phyloP scores from a whole-genome alignment of 148 eudicot species.

The Spergularia bocconei region DNA sequence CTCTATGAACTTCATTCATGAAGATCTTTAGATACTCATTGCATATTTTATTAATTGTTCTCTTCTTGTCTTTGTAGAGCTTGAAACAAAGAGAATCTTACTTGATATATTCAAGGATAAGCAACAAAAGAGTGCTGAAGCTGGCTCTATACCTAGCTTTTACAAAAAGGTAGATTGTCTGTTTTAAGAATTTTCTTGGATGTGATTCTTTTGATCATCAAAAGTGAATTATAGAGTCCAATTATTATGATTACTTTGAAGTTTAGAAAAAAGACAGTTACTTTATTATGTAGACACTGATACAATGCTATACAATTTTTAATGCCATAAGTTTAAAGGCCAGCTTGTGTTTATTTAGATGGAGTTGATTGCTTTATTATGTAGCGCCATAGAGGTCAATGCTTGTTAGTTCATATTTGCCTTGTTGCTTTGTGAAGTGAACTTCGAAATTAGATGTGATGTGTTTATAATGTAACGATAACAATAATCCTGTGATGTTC shows the following conservation, averaged over 20 bases:
- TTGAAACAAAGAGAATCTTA: constrained; percentile 93
- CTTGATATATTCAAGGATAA: constrained; percentile 96
- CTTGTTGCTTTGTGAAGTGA: not conserved
- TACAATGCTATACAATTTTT: not conserved
- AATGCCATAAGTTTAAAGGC: not conserved
- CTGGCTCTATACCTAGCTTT: constrained; percentile 86
- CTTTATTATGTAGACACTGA: not conserved
- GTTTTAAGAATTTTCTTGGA: not conserved
- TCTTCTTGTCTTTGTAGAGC: constrained; percentile 50
- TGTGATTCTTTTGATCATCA: too few relatives aligned
- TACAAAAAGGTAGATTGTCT: constrained; percentile 66
- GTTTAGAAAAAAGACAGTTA: not conserved
- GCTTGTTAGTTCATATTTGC: not conserved
- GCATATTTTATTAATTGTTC: constrained; percentile 4
- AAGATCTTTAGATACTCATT: not conserved
- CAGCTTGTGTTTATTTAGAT: not conserved
- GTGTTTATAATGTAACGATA: not conserved
- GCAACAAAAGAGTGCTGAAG: constrained; percentile 94
- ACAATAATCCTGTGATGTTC: not conserved
- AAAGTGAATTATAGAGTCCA: not conserved
- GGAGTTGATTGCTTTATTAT: not conserved
- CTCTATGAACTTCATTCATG: not conserved
- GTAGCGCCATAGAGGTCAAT: too few relatives aligned
- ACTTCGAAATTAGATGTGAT: not conserved
- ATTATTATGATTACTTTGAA: not conserved